Evolutionary conservation across 345 rosid genomes (phyloP).

Genomic region (Rubroshorea leprosula): DNA sequence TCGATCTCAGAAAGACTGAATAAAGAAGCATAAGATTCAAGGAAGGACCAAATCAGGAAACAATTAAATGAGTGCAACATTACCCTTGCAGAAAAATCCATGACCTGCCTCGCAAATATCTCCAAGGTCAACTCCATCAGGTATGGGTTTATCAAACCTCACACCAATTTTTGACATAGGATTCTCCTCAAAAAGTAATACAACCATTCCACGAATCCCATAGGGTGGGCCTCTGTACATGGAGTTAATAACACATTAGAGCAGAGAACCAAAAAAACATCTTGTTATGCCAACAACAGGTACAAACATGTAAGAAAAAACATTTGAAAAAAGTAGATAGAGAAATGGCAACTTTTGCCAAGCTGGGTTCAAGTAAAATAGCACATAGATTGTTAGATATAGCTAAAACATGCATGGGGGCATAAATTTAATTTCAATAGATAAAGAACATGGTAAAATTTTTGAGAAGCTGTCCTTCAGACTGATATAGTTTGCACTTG

Average conservation of each 20-base stretch:
- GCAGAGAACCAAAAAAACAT: conserved; percentile 10
- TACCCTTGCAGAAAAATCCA: conserved; percentile 90
- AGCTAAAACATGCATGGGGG: background rate
- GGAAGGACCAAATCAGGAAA: background rate
- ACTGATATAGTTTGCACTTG: background rate
- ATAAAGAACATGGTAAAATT: background rate
- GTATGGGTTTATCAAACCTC: conserved; percentile 67
- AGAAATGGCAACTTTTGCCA: background rate
- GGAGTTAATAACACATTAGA: conserved; percentile 8
- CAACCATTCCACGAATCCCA: conserved; percentile 67
- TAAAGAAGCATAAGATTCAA: conserved; percentile 6
- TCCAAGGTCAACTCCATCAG: conserved; percentile 89
- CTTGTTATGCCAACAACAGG: conserved; percentile 3
- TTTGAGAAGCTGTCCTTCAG: background rate
- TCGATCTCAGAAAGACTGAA: conserved; percentile 16
- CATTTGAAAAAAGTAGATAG: no score
- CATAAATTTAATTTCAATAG: background rate
- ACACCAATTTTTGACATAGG: conserved; percentile 79
- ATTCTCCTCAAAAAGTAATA: conserved; percentile 60
- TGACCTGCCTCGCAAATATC: conserved; percentile 55
- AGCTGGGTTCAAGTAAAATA: no score
- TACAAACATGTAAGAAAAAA: conserved; percentile 8
- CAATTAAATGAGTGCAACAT: conserved; percentile 8
- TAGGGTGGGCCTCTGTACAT: conserved; percentile 53
- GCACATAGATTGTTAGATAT: background rate